Evolutionary conservation across 2,329 filamentous ascomycete genomes (phyloP).

Genomic region (Hawksworthiomyces lignivorus): DNA sequence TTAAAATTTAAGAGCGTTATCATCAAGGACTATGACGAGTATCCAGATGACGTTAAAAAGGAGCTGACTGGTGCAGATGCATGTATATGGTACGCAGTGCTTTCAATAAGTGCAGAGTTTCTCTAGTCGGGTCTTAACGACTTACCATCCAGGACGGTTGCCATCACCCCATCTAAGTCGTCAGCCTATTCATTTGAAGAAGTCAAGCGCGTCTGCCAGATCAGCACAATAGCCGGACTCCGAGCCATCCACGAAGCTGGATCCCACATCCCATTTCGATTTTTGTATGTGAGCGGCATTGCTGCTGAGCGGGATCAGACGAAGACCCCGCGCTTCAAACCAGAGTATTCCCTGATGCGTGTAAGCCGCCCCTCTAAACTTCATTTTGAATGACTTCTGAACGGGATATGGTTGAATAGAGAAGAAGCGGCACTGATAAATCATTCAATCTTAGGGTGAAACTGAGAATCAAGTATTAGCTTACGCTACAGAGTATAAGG

Average conservation of each 20-base stretch:
- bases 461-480: slow-evolving; percentile 35
- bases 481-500: slow-evolving; percentile 30
- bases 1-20: slow-evolving; percentile 33
- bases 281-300: slow-evolving; percentile 42
- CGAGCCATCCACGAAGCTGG: slow-evolving; percentile 15
- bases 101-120: no score
- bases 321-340: slow-evolving; percentile 30
- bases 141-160: slow-evolving; percentile 33
- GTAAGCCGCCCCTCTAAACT: slow-evolving; percentile 32
- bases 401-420: no score
- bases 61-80: slow-evolving; percentile 33
- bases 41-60: slow-evolving; percentile 30
- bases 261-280: slow-evolving; percentile 30
- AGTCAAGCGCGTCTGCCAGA: slow-evolving; percentile 32
- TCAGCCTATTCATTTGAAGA: slow-evolving; percentile 25
- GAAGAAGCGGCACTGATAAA: not conserved
- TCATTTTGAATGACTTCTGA: no score
- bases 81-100: slow-evolving; percentile 37
- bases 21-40: slow-evolving; percentile 31
- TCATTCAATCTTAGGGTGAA: slow-evolving; percentile 31
- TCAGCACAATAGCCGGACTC: slow-evolving; percentile 23
- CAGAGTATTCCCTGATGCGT: slow-evolving; percentile 38
- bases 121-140: no score
- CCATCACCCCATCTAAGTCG: slow-evolving; percentile 31
- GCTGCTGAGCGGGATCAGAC: slow-evolving; percentile 35